Conservation (phyloP, 306 rosid genomes). For the Glycyrrhiza uralensis region DNA sequence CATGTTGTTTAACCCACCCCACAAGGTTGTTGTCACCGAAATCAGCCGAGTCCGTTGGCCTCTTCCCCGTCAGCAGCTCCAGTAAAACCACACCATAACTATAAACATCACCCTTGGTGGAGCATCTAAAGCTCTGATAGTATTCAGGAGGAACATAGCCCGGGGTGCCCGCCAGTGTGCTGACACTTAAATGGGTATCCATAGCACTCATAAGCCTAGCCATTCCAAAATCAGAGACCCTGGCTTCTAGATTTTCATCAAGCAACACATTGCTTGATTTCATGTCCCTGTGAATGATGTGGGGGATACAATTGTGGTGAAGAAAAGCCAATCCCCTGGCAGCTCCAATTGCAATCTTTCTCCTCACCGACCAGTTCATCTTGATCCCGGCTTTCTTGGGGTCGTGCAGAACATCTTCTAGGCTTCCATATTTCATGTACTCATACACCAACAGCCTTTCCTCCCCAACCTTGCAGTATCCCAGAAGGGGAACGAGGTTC, state of each 20-base stretch:
- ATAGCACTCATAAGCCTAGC: constrained; percentile 92
- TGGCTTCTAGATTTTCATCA: constrained; percentile 84
- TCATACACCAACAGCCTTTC: constrained; percentile 92
- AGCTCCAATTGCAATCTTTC: constrained; percentile 89
- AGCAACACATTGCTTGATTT: constrained; percentile 93
- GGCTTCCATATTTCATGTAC: constrained; percentile 89
- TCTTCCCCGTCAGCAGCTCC: constrained; percentile 84
- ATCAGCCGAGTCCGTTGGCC: constrained; percentile 87
- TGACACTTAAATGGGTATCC: constrained; percentile 97
- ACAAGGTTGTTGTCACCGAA: constrained; percentile 97
- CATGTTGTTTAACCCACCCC: constrained; percentile 98
- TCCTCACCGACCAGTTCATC: constrained; percentile 77
- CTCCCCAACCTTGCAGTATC: constrained; percentile 92
- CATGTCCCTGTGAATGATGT: constrained; percentile 96
- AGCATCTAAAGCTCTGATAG: constrained; percentile 93
- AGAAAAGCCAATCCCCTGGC: constrained; percentile 92
- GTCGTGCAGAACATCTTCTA: constrained; percentile 89
- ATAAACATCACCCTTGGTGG: constrained; percentile 88
- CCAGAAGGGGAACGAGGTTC: constrained; percentile 88
- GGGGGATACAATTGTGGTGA: constrained; percentile 89
- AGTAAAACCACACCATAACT: constrained; percentile 91
- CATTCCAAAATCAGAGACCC: constrained; percentile 99
- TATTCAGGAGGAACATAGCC: constrained; percentile 98
- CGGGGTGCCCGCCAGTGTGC: constrained; percentile 95
- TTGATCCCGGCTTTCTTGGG: constrained; percentile 66